Evolutionary conservation across 2,329 filamentous ascomycete genomes (phyloP), one percentile per base, ranked within the genome.

Genomic region (Sphaerostilbella broomeana): DNA sequence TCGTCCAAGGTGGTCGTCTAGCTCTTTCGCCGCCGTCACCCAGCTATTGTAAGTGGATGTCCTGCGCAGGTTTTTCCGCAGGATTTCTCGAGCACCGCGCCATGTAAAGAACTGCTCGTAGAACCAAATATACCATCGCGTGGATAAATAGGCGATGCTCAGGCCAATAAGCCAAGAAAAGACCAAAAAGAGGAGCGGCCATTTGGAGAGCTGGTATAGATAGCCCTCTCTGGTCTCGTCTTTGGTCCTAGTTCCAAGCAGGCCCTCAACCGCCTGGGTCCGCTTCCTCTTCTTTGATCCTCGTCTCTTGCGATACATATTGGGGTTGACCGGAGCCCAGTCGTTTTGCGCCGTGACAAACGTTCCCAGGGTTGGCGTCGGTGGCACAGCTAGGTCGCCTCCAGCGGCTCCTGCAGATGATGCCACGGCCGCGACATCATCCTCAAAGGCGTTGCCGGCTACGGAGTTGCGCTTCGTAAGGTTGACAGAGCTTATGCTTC

Each of bases 181-280:
- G 3, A 95, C 87, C 27, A 84, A 74, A 22, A 88, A 61, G 22
- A 98, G 70, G 49, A 98, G 75, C 2, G 92, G 92, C 84, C 89
- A 97, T 62, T 97, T 95, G 36, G 94, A 70, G 30, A 98, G 60
- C 2, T 77, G 78, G 60, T 98, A 98, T 9, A 95, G 73, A 57
- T 92, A 86, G 15, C 92, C 92, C 65, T 98, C 92, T 49, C 92
- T 73, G 2, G 90, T 97, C 69, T 98, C 92, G 58, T 98, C 92
- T 54, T 80, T 86, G 47, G 77, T 83, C 42, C 84, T 71, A 15
- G 72, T 72, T 20, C 75, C 72, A 6, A 72, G 50, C 2, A 69
- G 52, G 1, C 60, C 61, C 29, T 65, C 56, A 5, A 59, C 61
- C 1, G 58, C 55, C 20, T 67, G 70, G 42, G 53, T 54, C 24